phyloP scores from a whole-genome alignment of 2,329 filamentous ascomycete genomes.

The Basipetospora chlamydospora region DNA sequence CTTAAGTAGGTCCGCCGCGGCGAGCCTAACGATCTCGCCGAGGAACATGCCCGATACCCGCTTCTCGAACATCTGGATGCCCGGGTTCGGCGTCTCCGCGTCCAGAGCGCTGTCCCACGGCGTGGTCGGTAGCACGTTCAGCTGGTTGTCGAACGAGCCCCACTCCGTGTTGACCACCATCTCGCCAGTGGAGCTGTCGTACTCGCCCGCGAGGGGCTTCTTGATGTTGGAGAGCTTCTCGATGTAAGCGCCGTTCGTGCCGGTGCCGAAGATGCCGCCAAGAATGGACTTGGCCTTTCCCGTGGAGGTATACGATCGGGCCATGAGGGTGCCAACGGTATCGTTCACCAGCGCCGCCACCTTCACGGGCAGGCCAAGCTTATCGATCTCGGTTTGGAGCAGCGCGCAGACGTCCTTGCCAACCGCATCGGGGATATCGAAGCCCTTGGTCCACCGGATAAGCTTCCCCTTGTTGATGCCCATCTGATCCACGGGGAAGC shows the following conservation, averaged over 20 bases:
- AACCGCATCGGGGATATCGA: slow-evolving; percentile 87
- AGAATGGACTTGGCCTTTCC: slow-evolving; percentile 75
- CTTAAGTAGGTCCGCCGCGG: slow-evolving; percentile 57
- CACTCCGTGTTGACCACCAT: slow-evolving; percentile 99
- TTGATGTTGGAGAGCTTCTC: slow-evolving; percentile 79
- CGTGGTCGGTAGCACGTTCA: slow-evolving; percentile 77
- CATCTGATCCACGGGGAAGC: slow-evolving; percentile 85
- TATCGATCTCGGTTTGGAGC: slow-evolving; percentile 80
- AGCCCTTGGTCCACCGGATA: slow-evolving; percentile 97
- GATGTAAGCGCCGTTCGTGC: slow-evolving; percentile 93
- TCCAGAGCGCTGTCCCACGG: slow-evolving; percentile 71
- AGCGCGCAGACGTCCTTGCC: slow-evolving; percentile 90
- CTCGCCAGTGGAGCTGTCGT: slow-evolving; percentile 67
- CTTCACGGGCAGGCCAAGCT: slow-evolving; percentile 70
- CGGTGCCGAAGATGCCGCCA: slow-evolving; percentile 95
- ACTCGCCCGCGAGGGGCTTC: slow-evolving; percentile 57
- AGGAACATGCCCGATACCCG: slow-evolving; percentile 96
- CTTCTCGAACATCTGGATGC: slow-evolving; percentile 98
- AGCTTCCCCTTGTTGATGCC: slow-evolving; percentile 91
- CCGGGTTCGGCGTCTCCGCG: slow-evolving; percentile 70
- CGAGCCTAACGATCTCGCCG: slow-evolving; percentile 77
- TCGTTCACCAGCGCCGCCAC: slow-evolving; percentile 97
- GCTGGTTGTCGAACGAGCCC: slow-evolving; percentile 93
- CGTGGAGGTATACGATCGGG: slow-evolving; percentile 84
- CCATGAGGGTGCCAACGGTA: slow-evolving; percentile 95